These are phyloP conservation scores for Colletotrichum sp. DNA, from an alignment of 2,329 filamentous ascomycete species.

Conservation along the genomic window DNA sequence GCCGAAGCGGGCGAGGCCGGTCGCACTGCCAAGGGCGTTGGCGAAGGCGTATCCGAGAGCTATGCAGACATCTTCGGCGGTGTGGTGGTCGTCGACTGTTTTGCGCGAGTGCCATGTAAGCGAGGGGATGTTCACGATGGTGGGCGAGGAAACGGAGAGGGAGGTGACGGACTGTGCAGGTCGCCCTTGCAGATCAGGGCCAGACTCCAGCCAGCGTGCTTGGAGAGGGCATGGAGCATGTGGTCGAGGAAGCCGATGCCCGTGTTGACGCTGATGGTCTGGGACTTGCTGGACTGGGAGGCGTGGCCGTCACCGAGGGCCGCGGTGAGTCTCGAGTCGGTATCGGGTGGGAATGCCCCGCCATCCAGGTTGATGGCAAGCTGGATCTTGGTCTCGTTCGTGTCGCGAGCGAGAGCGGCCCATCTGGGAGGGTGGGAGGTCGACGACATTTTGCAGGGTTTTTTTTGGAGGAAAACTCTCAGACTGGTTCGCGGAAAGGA, in stretches of 20 bases:
- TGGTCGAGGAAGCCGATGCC: conserved; percentile 98
- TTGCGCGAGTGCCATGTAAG: neutral
- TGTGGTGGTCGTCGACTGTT: conserved; percentile 97
- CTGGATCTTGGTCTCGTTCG: conserved; percentile 98
- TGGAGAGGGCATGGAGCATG: conserved; percentile 96
- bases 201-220: conserved; percentile 94
- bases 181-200: conserved; percentile 85
- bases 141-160: neutral
- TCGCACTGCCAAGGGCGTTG: conserved; percentile 75
- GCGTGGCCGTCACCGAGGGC: conserved; percentile 69
- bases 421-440: conserved; percentile 57
- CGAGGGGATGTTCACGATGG: neutral
- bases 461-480: neutral
- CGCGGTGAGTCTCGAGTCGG: conserved; percentile 60
- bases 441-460: conserved; percentile 1
- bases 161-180: conserved; percentile 74
- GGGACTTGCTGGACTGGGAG: conserved; percentile 81
- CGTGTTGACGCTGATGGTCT: conserved; percentile 86
- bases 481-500: neutral
- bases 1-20: conserved; percentile 88
- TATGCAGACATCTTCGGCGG: conserved; percentile 92
- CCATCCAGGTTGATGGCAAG: conserved; percentile 93
- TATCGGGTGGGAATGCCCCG: conserved; percentile 73
- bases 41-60: conserved; percentile 88
- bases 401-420: conserved; percentile 83